phyloP scores from a whole-genome alignment of 2,329 filamentous ascomycete species.

The Diaporthe capsici region DNA sequence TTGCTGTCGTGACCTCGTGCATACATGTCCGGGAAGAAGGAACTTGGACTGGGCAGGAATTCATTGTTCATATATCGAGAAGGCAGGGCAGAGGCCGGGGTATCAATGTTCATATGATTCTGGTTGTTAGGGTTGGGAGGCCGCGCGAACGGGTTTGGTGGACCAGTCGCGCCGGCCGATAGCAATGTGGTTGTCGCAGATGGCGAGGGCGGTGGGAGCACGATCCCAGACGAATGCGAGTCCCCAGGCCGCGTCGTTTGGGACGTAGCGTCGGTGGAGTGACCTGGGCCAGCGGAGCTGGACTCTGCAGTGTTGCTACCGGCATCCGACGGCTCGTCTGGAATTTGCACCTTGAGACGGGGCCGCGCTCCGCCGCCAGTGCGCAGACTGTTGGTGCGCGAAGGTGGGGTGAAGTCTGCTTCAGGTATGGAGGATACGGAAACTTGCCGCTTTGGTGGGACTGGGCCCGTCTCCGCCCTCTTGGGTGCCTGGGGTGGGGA shows the following conservation, averaged over 20 bases:
- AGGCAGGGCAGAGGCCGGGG: slow-evolving; percentile 93
- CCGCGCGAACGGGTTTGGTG: slow-evolving; percentile 94
- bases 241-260: slow-evolving; percentile 66
- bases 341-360: slow-evolving; percentile 93
- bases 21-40: slow-evolving; percentile 94
- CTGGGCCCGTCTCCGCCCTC: slow-evolving; percentile 64
- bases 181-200: slow-evolving; percentile 83
- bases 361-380: slow-evolving; percentile 78
- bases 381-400: slow-evolving; percentile 82
- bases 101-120: slow-evolving; percentile 71
- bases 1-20: slow-evolving; percentile 81
- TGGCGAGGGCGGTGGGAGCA: slow-evolving; percentile 93
- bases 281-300: slow-evolving; percentile 68
- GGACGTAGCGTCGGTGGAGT: slow-evolving; percentile 70
- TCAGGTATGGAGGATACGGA: slow-evolving; percentile 77
- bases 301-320: slow-evolving; percentile 82
- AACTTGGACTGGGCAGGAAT: slow-evolving; percentile 89
- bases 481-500: slow-evolving; percentile 70
- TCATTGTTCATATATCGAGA: slow-evolving; percentile 91
- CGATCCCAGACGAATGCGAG: slow-evolving; percentile 77
- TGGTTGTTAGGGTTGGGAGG: slow-evolving; percentile 73
- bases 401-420: slow-evolving; percentile 76
- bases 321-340: slow-evolving; percentile 83
- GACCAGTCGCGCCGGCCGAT: slow-evolving; percentile 91
- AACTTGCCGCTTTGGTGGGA: slow-evolving; percentile 62